Conservation (phyloP, 345 rosid species). For the Dovyalis caffra region DNA sequence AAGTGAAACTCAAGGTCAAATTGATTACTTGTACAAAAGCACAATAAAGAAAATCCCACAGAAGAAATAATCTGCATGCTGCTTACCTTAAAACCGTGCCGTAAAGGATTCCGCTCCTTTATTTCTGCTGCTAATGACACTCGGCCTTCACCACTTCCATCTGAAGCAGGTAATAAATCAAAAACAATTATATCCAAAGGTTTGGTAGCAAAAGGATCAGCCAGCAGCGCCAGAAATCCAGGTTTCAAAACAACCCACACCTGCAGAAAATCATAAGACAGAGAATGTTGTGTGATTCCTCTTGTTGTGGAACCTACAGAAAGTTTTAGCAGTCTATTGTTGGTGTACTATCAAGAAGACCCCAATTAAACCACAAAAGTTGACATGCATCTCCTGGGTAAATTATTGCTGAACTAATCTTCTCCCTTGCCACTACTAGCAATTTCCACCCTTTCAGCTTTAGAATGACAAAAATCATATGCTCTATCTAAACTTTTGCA, state of each 20-base stretch:
- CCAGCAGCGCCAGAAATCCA: constrained; percentile 91
- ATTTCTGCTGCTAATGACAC: constrained; percentile 77
- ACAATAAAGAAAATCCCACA: not conserved
- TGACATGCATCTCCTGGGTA: not conserved
- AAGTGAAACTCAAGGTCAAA: not conserved
- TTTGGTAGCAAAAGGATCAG: constrained; percentile 80
- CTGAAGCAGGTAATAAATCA: constrained; percentile 86
- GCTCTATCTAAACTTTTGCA: not conserved
- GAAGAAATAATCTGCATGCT: not conserved
- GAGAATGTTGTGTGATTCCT: not conserved
- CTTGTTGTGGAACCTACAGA: not conserved
- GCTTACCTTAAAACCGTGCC: constrained; percentile 87
- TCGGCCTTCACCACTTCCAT: constrained; percentile 76
- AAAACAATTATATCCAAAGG: constrained; percentile 88
- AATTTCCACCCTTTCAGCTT: not conserved
- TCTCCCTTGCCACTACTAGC: not conserved
- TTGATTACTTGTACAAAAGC: not conserved
- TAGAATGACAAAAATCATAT: not conserved
- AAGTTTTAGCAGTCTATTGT: not conserved
- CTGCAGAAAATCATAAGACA: constrained; percentile 37
- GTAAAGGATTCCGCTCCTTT: constrained; percentile 90
- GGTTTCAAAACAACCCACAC: constrained; percentile 99
- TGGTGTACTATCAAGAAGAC: not conserved
- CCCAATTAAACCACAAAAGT: not conserved
- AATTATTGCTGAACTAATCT: constrained; percentile 1